A percentile compares a stretch with the other conserved stretches of the same genome.
phyloP scores from a whole-genome alignment of 164 flowering plant genomes.

The Nelumbo lutea region DNA sequence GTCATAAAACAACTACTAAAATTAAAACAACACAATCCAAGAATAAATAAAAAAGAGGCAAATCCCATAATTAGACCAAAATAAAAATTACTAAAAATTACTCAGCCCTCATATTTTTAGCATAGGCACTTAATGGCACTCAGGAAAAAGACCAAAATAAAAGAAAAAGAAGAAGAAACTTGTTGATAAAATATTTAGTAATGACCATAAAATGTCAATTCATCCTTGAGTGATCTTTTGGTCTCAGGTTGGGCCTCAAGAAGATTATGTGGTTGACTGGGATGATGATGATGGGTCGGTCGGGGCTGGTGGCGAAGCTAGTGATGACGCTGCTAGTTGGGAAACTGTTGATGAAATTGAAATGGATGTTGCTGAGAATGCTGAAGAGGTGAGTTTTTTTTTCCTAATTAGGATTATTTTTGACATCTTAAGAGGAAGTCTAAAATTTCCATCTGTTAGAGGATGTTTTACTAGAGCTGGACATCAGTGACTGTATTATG shows the following conservation, averaged over 20 bases:
- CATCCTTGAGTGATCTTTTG: conserved; percentile 4
- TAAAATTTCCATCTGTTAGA: not conserved
- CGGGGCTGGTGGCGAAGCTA: conserved; percentile 64
- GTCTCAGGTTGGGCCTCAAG: conserved; percentile 97
- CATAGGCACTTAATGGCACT: not conserved
- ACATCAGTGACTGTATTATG: not conserved
- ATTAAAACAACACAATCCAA: too few relatives aligned
- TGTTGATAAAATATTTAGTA: not conserved
- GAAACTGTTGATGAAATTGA: conserved; percentile 91
- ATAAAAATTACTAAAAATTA: not conserved
- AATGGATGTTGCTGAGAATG: conserved; percentile 43
- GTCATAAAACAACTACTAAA: too few relatives aligned
- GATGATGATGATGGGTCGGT: conserved; percentile 89
- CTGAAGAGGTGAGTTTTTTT: conserved; percentile 57
- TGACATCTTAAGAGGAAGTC: not conserved
- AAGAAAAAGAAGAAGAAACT: not conserved
- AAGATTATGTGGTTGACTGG: conserved; percentile 93
- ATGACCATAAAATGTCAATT: not conserved
- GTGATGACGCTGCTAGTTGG: conserved; percentile 96
- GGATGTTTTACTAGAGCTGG: not conserved
- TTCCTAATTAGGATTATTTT: conserved; percentile 2
- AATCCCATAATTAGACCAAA: too few relatives aligned
- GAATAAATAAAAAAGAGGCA: too few relatives aligned
- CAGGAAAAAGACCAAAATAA: too few relatives aligned
- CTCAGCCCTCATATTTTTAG: not conserved